A percentile compares a stretch with the other conserved stretches of the same genome.
These are phyloP conservation scores for Delonix regia DNA, from an alignment of 306 rosid genomes.

Conservation along the genomic window DNA sequence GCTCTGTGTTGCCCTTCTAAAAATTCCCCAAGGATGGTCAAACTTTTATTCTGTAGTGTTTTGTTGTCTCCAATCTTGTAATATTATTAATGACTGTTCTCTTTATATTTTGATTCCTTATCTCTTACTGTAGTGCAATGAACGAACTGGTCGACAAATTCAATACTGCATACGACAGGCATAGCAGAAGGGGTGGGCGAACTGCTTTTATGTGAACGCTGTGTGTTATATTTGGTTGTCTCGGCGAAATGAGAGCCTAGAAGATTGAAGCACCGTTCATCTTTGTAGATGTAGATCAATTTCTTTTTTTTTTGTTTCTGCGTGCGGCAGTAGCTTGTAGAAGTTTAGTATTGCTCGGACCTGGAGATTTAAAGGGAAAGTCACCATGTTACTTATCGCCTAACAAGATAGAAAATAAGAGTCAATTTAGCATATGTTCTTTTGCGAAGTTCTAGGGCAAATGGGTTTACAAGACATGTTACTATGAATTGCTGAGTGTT, in stretches of 20 bases:
- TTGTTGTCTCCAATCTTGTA: background rate
- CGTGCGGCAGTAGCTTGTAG: slow-evolving; percentile 30
- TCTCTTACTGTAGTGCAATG: slow-evolving; percentile 46
- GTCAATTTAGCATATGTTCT: slow-evolving; percentile 10
- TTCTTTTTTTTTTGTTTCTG: slow-evolving; percentile 8
- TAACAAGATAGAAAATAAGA: background rate
- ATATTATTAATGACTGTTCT: background rate
- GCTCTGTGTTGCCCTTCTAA: background rate
- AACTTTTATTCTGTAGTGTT: slow-evolving; percentile 15
- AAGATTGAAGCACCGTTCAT: slow-evolving; percentile 26
- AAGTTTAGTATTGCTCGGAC: slow-evolving; percentile 32
- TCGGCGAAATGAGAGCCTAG: slow-evolving; percentile 16
- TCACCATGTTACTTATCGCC: slow-evolving; percentile 20
- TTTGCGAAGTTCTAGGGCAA: slow-evolving; percentile 22
- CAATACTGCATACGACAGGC: slow-evolving; percentile 91
- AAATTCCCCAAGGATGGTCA: background rate
- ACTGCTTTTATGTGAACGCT: slow-evolving; percentile 74
- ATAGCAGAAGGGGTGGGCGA: slow-evolving; percentile 91
- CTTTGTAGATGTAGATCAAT: slow-evolving; percentile 6
- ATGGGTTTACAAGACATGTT: slow-evolving; percentile 5
- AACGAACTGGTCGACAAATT: slow-evolving; percentile 81
- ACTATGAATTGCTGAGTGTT: slow-evolving; percentile 27
- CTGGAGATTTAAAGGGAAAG: slow-evolving; percentile 27
- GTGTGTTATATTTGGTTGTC: slow-evolving; percentile 29
- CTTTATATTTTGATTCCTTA: background rate